Evolutionary conservation across 2,329 filamentous ascomycete genomes (phyloP).

Genomic region (Penicillium vulpinum): DNA sequence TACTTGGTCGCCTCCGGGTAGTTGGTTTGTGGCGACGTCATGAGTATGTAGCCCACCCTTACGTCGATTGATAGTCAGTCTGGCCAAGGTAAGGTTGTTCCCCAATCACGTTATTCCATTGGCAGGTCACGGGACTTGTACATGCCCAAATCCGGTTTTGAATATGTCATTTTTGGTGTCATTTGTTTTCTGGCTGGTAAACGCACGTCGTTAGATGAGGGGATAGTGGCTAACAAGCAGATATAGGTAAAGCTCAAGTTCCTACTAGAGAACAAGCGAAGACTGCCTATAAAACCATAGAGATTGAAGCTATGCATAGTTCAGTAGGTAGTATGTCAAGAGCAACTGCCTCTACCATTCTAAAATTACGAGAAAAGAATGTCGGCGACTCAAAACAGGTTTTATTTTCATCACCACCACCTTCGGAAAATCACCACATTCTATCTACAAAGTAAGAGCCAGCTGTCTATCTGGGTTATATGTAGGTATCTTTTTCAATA

Average conservation of each 20-base stretch:
- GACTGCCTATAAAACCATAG: not conserved
- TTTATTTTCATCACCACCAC: not conserved
- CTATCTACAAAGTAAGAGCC: too few relatives aligned
- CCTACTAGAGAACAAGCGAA: not conserved
- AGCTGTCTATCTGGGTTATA: not conserved
- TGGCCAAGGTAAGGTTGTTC: not conserved
- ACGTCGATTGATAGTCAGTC: slow-evolving; percentile 30
- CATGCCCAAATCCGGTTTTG: not conserved
- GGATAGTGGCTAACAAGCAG: not conserved
- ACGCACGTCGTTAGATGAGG: not conserved
- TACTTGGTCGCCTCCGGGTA: slow-evolving; percentile 3
- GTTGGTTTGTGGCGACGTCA: slow-evolving; percentile 22
- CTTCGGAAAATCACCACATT: not conserved
- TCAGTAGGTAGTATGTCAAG: not conserved
- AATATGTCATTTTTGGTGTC: not conserved
- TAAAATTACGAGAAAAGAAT: not conserved
- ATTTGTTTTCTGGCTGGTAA: not conserved
- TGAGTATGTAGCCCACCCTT: slow-evolving; percentile 20
- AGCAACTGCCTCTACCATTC: not conserved
- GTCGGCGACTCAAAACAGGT: not conserved
- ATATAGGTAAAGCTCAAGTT: not conserved
- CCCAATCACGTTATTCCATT: not conserved
- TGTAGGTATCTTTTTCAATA: too few relatives aligned
- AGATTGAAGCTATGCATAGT: not conserved
- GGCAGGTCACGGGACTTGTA: not conserved